Evolutionary conservation across 208 protist genomes (phyloP), one percentile per base, ranked within the genome.

Genomic region (Leptomonas seymouri): DNA sequence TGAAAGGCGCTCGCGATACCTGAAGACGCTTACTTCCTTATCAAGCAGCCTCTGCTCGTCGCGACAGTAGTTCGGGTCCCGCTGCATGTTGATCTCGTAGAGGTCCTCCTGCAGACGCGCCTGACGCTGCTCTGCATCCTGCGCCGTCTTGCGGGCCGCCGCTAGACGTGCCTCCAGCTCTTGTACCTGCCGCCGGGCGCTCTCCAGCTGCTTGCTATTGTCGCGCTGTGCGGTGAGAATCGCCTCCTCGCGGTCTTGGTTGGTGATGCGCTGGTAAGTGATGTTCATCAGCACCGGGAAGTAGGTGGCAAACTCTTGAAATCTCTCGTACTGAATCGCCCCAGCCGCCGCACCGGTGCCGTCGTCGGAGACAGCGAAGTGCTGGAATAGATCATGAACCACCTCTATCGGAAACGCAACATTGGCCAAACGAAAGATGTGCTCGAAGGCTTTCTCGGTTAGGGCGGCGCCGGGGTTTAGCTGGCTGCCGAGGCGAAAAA

Each of bases 21-120:
- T 74, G 71, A 91, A 91, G 27, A 94, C 84, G 63, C 82, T 90
- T 21, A 94, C 84, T 55, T 94, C 89, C 73, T 91, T 90, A 46
- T 90, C 84, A 0, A 94, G 78, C n/a, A 94, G 74, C 53, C 58
- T 67, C 62, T 91, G 86, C 70, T 94, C 89, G 7, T 90, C 75
- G 20, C 80, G 76, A 39, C 81, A 80, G 67, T 81, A 83, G 14
- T 79, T 72, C 0, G 81, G 67, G 61, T 90, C 80, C 20, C 69
- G 73, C 50, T 78, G 74, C 30, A 75, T 44, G 42, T 57, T 59
- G 21, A 91, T 65, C 21, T 87, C 84, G 45, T 87, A 65, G 57
- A 87, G 73, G 53, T 90, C 80, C 30, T 81, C 84, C 54, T 78
- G 67, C 28, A 91, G 58, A 7, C 72, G 75, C 6, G 68, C 59